Evolutionary conservation across 1,139 yeast species (phyloP), one percentile per base, ranked within the genome.

Genomic region (Nadsonia starkeyi-henricii): DNA sequence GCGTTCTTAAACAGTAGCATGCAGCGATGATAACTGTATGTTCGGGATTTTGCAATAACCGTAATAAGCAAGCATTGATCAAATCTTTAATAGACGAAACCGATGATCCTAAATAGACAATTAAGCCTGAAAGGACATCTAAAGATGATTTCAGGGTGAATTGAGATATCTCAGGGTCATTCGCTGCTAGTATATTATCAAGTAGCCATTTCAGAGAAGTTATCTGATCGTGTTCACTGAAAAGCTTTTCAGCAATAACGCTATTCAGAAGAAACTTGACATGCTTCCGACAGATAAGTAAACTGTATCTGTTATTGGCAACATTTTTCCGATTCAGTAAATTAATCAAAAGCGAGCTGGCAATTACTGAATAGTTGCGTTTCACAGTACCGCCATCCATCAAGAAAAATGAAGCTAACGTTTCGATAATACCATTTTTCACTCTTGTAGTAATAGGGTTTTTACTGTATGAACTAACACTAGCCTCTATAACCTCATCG

Each of bases 201-300:
- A 55, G 52, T 13, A 65, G 52, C 13, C 55, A 42, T 45, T 58
- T 59, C n/a, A 58, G 47, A 1, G 64, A 64, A 3, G 56, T 46
- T 23, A 62, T 45, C 48, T 63, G 64, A 3, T 66, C 66, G 41
- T 55, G 52, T 47, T 65, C 69, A 15, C 67, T 68, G 20, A 64
- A 54, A 23, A 61, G 44, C 44, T 59, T 58, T 20, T 48, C 51
- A 2, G 62, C 58, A 20, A 65, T 51, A 13, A 61, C 53, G 19
- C 59, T 58, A 39, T 59, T 57, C 26, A 64, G 53, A 42, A 64
- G 47, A 44, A 61, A 59, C 19, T 48, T 45, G 2, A 59, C 57
- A 45, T 64, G 66, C 13, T 58, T 49, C 28, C 62, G 52, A 1
- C 63, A 60, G 26, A 58, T 51, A 45, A 58, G 47, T 21, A 50